phyloP scores from a whole-genome alignment of 257 asterid species.

The Avicennia marina region DNA sequence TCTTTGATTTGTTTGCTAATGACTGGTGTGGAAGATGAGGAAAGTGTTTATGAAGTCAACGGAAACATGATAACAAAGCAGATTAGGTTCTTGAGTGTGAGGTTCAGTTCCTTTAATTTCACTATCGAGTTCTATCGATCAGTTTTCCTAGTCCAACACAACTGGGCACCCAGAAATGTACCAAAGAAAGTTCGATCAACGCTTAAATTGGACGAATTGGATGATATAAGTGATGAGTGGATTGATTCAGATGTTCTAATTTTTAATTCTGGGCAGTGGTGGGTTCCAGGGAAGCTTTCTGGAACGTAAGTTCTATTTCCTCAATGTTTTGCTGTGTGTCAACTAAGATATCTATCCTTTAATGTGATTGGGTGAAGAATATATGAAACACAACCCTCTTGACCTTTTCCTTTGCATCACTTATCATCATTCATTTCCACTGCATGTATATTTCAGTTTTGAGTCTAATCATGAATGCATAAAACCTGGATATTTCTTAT shows the following conservation, averaged over 20 bases:
- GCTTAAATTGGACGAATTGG: constrained; percentile 63
- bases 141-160: constrained; percentile 77
- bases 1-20: constrained; percentile 88
- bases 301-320: constrained; percentile 53
- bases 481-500: no score
- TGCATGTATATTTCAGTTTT: no score
- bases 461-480: no score
- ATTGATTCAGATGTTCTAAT: constrained; percentile 74
- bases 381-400: constrained; percentile 24
- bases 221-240: constrained; percentile 79
- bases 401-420: no score
- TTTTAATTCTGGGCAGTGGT: constrained; percentile 95
- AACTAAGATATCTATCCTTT: no score
- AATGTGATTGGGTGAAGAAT: neutral
- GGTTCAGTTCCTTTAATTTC: constrained; percentile 48
- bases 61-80: constrained; percentile 76
- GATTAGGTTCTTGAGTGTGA: constrained; percentile 65
- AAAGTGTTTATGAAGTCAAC: constrained; percentile 72
- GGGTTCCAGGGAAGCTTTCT: constrained; percentile 76
- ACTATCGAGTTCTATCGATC: constrained; percentile 88
- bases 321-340: neutral
- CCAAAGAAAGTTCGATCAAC: constrained; percentile 77
- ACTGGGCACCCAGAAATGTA: constrained; percentile 51
- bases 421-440: no score
- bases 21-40: constrained; percentile 75